Base-by-base conservation (phyloP, 2,329 filamentous ascomycete genomes). In the Sporothrix curviconia region DNA sequence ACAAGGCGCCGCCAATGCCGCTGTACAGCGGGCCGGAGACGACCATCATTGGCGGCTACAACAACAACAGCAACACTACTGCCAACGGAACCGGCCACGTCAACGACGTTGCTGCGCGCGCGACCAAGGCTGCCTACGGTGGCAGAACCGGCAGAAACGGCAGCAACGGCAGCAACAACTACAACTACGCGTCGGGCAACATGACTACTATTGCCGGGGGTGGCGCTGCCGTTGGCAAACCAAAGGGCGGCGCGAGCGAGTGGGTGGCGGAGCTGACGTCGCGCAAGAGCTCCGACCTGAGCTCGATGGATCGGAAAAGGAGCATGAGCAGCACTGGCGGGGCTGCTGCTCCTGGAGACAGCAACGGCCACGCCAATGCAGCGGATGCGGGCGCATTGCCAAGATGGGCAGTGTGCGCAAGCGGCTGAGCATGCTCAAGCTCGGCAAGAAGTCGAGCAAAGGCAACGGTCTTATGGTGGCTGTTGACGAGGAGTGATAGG, bases 381-480 rank as follows among this genome's bases (percentile, higher is more conserved):
- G 36, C 9, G 8, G 46, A 50, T 4, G 55, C 17, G 24, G 59
- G 62, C 12, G 70, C 72, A 66, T 74, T 37, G 68, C 71, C 57
- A 78, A 78, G 66, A 80, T 81, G 54, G 82, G 81, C 36, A 87
- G 84, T 58, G 81, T 95, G 63, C 84, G 86, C 72, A 92, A 90
- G 74, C 76, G 90, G 66, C 77, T 95, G 63, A 94, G 89, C 69
- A 76, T 91, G 65, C 76, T 95, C 66, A 89, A 87, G 69, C 78
- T 91, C 52, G 85, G 87, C 30, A 86, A 84, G 69, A 90, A 88
- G 73, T 75, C 75, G 46, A 83, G 80, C 67, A 85, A 83, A 69
- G 74, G 70, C 50, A 76, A 70, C 60, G 76, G 70, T 28, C 66
- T 72, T 60, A 82, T 82, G 79, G 75, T 74, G 55, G 78, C 78